Evolutionary conservation across 2,329 filamentous ascomycete species (phyloP).

Genomic region (Botrytis galanthina): DNA sequence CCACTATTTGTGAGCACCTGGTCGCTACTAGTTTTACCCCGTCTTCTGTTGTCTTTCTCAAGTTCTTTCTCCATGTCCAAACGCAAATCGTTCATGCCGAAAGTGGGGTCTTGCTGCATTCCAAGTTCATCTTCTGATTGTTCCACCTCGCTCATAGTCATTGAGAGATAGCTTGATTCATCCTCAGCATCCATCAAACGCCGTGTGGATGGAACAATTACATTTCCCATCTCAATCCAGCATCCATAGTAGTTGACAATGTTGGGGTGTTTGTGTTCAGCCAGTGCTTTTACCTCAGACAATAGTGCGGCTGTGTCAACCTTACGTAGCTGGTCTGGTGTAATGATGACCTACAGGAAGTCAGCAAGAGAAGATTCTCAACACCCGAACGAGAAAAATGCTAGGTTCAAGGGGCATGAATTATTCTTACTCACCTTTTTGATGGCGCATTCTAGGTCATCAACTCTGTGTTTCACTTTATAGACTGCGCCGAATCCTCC

Average conservation of each 20-base stretch:
- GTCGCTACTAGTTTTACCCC: background rate
- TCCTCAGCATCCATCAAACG: slow-evolving; percentile 25
- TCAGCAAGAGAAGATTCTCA: background rate
- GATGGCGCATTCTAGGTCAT: slow-evolving; percentile 61
- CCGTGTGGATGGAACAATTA: slow-evolving; percentile 26
- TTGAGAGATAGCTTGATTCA: slow-evolving; percentile 3
- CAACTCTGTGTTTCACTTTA: slow-evolving; percentile 58
- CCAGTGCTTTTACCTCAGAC: slow-evolving; percentile 58
- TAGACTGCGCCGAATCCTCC: slow-evolving; percentile 66
- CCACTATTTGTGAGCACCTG: background rate
- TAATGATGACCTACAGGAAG: slow-evolving; percentile 50
- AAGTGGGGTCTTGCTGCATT: slow-evolving; percentile 7
- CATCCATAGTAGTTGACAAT: slow-evolving; percentile 65
- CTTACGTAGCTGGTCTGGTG: slow-evolving; percentile 31
- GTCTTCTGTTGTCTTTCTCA: slow-evolving; percentile 12
- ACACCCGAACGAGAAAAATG: background rate
- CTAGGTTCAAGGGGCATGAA: background rate
- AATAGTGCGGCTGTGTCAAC: slow-evolving; percentile 20
- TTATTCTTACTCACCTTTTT: slow-evolving; percentile 47
- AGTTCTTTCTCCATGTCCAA: slow-evolving; percentile 18
- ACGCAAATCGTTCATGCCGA: slow-evolving; percentile 1
- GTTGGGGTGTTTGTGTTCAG: slow-evolving; percentile 61
- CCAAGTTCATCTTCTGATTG: slow-evolving; percentile 8
- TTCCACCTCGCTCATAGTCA: slow-evolving; percentile 8
- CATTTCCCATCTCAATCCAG: slow-evolving; percentile 53